Percentiles rank a stretch among this genome's conserved stretches.
phyloP scores from a whole-genome alignment of 176 grass and related monocot species.

The Avena eriantha region DNA sequence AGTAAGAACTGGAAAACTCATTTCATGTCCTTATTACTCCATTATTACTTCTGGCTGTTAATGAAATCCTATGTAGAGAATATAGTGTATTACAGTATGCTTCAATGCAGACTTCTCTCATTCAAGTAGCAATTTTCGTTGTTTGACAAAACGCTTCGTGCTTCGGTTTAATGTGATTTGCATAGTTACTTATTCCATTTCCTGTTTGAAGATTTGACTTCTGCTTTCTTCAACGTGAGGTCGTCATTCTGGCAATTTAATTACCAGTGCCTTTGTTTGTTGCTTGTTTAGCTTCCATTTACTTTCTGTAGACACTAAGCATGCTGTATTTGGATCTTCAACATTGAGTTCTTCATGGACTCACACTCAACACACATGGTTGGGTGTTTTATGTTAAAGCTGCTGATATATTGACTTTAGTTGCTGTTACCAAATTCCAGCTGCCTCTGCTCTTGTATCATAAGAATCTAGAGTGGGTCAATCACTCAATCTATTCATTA shows the following conservation, averaged over 20 bases:
- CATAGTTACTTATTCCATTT: not conserved
- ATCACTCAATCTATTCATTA: conserved; percentile 1
- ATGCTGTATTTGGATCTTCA: conserved; percentile 2
- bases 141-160: not conserved
- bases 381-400: conserved; percentile 9
- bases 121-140: not conserved
- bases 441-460: not conserved
- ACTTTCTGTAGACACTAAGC: not conserved
- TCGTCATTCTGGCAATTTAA: not conserved
- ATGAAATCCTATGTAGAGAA: not conserved
- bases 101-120: conserved; percentile 2
- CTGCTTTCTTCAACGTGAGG: not conserved
- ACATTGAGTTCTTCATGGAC: not conserved
- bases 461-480: conserved; percentile 35
- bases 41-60: not conserved
- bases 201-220: not conserved
- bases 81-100: not conserved
- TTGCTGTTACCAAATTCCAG: not conserved
- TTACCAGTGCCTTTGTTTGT: not conserved
- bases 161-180: conserved; percentile 9
- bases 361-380: conserved; percentile 6
- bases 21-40: not conserved
- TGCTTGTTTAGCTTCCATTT: conserved; percentile 16
- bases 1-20: not conserved
- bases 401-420: not conserved